phyloP scores from a whole-genome alignment of 2,329 filamentous ascomycete genomes.

The Aspergillus sp. region DNA sequence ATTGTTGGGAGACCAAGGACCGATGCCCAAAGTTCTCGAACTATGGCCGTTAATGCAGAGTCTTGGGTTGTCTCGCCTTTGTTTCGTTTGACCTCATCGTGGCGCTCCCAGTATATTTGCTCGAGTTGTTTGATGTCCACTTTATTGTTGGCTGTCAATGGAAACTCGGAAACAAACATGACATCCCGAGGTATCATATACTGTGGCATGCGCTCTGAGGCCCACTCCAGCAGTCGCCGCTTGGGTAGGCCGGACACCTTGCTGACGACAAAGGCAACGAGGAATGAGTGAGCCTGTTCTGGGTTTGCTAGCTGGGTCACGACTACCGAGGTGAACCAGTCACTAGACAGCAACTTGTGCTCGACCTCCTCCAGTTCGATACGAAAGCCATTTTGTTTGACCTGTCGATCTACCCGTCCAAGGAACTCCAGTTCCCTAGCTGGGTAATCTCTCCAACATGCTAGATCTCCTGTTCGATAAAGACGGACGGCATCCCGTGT shows the following conservation, averaged over 20 bases:
- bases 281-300: background rate
- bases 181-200: conserved; percentile 69
- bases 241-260: background rate
- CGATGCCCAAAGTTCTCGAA: conserved; percentile 4
- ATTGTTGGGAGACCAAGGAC: conserved; percentile 1
- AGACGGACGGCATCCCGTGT: conserved; percentile 53
- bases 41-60: background rate
- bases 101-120: background rate
- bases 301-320: background rate
- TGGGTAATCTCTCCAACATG: conserved; percentile 57
- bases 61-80: background rate
- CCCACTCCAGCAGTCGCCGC: background rate
- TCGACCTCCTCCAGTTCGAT: conserved; percentile 89
- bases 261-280: conserved; percentile 10
- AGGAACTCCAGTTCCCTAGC: conserved; percentile 65
- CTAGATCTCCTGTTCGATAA: conserved; percentile 78
- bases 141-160: conserved; percentile 70
- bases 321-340: background rate
- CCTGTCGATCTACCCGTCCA: conserved; percentile 74
- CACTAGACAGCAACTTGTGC: conserved; percentile 53
- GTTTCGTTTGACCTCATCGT: background rate
- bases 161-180: conserved; percentile 63
- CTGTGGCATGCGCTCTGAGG: conserved; percentile 59
- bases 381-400: conserved; percentile 86
- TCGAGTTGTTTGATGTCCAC: conserved; percentile 37